Evolutionary conservation across 2,329 filamentous ascomycete genomes (phyloP).

Genomic region (Sporothrix protearum): DNA sequence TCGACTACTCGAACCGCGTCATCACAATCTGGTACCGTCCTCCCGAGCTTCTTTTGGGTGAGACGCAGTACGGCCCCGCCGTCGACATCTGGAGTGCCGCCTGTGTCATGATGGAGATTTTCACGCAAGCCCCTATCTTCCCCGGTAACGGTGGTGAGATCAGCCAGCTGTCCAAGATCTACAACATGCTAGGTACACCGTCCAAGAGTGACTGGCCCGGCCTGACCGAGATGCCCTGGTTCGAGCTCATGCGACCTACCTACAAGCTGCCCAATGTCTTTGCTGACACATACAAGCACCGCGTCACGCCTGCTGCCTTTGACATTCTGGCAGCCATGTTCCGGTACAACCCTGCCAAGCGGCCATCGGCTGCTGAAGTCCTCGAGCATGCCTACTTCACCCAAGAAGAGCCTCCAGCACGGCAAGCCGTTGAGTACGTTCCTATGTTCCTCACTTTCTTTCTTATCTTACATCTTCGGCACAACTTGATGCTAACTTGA

Average conservation of each 20-base stretch:
- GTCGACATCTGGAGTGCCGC: conserved; percentile 97
- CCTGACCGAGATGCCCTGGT: conserved; percentile 94
- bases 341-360: conserved; percentile 76
- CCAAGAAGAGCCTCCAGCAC: conserved; percentile 70
- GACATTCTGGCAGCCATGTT: conserved; percentile 83
- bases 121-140: conserved; percentile 89
- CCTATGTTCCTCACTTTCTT: neutral
- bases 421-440: conserved; percentile 78
- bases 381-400: conserved; percentile 86
- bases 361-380: conserved; percentile 79
- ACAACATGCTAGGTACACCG: conserved; percentile 84
- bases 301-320: conserved; percentile 74
- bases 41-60: conserved; percentile 83
- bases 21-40: conserved; percentile 98
- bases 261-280: conserved; percentile 72
- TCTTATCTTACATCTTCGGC: neutral
- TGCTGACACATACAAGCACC: conserved; percentile 74
- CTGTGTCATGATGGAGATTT: conserved; percentile 95
- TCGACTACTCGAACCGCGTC: conserved; percentile 97
- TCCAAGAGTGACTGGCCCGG: conserved; percentile 81
- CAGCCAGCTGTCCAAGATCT: conserved; percentile 95
- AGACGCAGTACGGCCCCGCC: conserved; percentile 83
- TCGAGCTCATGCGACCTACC: conserved; percentile 79
- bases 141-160: conserved; percentile 95
- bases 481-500: conserved; percentile 30